Evolutionary conservation across 1,139 yeast genomes (phyloP).

Genomic region (Petasospora fabianii): DNA sequence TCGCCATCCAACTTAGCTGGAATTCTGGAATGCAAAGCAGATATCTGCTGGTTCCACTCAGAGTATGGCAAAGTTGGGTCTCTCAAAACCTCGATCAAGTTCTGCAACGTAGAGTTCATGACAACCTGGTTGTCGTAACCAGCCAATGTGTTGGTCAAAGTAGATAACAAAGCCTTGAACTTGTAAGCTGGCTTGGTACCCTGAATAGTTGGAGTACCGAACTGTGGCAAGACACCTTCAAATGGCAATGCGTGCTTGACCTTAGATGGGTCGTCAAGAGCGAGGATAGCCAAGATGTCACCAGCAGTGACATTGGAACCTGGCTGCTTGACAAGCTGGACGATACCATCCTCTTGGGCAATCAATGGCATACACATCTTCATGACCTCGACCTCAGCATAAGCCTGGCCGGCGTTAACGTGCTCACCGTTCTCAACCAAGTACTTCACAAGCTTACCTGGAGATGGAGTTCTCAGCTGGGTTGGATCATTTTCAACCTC

Average conservation of each 20-base stretch:
- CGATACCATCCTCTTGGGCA: slow-evolving; percentile 90
- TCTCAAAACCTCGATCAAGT: slow-evolving; percentile 66
- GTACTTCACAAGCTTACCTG: slow-evolving; percentile 93
- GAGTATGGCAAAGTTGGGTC: slow-evolving; percentile 85
- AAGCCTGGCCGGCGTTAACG: slow-evolving; percentile 85
- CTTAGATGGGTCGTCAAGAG: slow-evolving; percentile 94
- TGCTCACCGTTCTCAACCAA: slow-evolving; percentile 96
- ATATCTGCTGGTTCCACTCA: slow-evolving; percentile 82
- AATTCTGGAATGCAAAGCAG: slow-evolving; percentile 89
- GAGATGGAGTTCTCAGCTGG: slow-evolving; percentile 96
- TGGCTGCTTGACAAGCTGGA: slow-evolving; percentile 95
- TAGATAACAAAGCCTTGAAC: slow-evolving; percentile 54
- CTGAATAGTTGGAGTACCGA: slow-evolving; percentile 76
- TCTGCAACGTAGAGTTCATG: slow-evolving; percentile 76
- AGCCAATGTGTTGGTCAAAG: slow-evolving; percentile 71
- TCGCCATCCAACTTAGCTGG: slow-evolving; percentile 73
- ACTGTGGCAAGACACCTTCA: slow-evolving; percentile 88
- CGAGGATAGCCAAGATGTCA: slow-evolving; percentile 90
- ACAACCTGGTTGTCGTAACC: slow-evolving; percentile 97
- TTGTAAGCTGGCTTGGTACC: slow-evolving; percentile 85
- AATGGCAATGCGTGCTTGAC: slow-evolving; percentile 95
- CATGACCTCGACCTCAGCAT: slow-evolving; percentile 99
- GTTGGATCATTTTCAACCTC: slow-evolving; percentile 98
- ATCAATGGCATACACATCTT: slow-evolving; percentile 94
- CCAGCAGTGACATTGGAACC: slow-evolving; percentile 96